Evolutionary conservation across 306 rosid species (phyloP), one percentile per base, ranked within the genome.

Genomic region (Vigna mungo): DNA sequence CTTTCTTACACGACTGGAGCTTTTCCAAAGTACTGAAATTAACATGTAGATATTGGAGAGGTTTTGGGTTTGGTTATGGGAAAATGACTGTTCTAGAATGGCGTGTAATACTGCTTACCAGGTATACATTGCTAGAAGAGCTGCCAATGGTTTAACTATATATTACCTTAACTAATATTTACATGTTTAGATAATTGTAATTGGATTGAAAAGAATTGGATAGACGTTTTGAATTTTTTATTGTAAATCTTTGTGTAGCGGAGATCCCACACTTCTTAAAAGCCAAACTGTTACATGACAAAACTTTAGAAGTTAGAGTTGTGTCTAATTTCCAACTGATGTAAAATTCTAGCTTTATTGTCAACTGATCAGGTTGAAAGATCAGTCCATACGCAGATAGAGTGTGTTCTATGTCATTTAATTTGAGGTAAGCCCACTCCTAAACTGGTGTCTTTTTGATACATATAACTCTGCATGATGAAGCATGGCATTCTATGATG

Each of bases 241-340:
- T 16, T 53, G 37, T 51, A 30, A 61, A 69, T 56, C n/a, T n/a
- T 17, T 49, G 17, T 61, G 47, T 60, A 74, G 43, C 6, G 52
- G 25, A 77, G 53, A 69, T 17, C 74, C 27, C 74, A 43, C 55
- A 32, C 8, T 16, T 66, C 25, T 47, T 39, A 11, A 53, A 46
- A 65, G 47, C 71, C 55, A 73, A 41, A 39, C n/a, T 55, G 34
- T 73, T 53, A 63, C 17, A 63, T 43, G 78, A 12, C 62, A 34
- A 23, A 43, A 62, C 47, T 78, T 43, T 53, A 15, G 62, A 32
- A 71, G 48, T 63, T 60, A 27, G 47, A 53, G 48, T 44, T 11
- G 20, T 44, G 75, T 65, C 27, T 43, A 36, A 30, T 44, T 63
- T 59, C 70, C 37, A 7, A 62, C 78, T 66, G 71, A 46, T 55